phyloP scores from a whole-genome alignment of 805 yeast genomes.

The Candida palmyrensis region DNA sequence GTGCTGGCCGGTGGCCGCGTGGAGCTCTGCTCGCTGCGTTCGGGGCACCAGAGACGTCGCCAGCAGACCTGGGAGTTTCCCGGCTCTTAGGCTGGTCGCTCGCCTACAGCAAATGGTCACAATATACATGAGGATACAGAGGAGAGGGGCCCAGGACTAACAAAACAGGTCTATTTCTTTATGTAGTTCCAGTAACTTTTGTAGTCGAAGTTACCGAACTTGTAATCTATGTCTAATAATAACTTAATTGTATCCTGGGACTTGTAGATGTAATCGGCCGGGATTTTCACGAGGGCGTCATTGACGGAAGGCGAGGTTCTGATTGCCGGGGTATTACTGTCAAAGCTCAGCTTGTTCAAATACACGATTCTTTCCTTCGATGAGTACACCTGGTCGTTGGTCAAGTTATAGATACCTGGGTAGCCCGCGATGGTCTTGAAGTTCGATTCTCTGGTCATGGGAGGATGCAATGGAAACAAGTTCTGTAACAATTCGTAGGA shows the following conservation, averaged over 20 bases:
- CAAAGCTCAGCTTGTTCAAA: conserved; percentile 19
- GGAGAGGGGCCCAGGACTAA: too few relatives aligned
- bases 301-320: conserved; percentile 9
- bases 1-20: too few relatives aligned
- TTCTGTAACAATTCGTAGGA: conserved; percentile 88
- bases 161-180: conserved; percentile 10
- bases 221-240: conserved; percentile 58
- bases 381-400: conserved; percentile 41
- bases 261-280: conserved; percentile 46
- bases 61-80: conserved; percentile 2
- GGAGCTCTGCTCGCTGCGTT: too few relatives aligned
- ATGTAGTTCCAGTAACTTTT: conserved; percentile 40
- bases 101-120: too few relatives aligned
- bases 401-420: conserved; percentile 41
- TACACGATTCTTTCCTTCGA: conserved; percentile 31
- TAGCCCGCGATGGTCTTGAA: conserved; percentile 40
- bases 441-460: conserved; percentile 38
- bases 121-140: too few relatives aligned
- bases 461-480: conserved; percentile 63
- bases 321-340: conserved; percentile 9
- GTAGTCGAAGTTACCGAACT: conserved; percentile 52
- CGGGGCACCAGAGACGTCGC: too few relatives aligned
- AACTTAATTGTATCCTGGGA: conserved; percentile 57
- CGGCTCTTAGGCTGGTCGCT: too few relatives aligned
- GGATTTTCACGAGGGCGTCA: conserved; percentile 39